phyloP scores from a whole-genome alignment of 129 eudicot genomes.

The Glebionis coronaria region DNA sequence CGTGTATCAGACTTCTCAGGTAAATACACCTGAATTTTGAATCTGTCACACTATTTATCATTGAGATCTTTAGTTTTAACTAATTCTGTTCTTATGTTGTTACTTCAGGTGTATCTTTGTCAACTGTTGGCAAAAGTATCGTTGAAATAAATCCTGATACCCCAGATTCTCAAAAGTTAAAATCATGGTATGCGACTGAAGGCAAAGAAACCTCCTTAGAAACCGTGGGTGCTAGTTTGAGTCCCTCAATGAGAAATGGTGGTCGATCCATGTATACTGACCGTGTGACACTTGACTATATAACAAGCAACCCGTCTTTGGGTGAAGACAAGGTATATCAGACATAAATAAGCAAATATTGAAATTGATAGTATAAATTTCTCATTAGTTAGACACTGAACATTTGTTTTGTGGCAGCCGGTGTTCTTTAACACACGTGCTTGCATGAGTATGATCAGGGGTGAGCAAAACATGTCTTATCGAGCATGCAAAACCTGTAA shows the following conservation, averaged over 20 bases:
- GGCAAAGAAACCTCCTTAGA: slow-evolving; percentile 83
- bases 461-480: slow-evolving; percentile 86
- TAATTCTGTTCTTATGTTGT: not conserved
- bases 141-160: slow-evolving; percentile 66
- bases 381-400: not conserved
- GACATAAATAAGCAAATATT: not conserved
- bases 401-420: slow-evolving; percentile 49
- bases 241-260: slow-evolving; percentile 47
- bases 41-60: not conserved
- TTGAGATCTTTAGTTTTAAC: not conserved
- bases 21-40: slow-evolving; percentile 9
- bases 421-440: slow-evolving; percentile 61
- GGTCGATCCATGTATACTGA: slow-evolving; percentile 71
- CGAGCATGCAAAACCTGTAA: slow-evolving; percentile 92
- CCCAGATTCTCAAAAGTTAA: slow-evolving; percentile 77
- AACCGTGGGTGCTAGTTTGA: slow-evolving; percentile 67
- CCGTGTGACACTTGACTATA: slow-evolving; percentile 61
- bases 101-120: slow-evolving; percentile 75
- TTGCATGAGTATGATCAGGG: slow-evolving; percentile 60
- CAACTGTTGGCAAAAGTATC: slow-evolving; percentile 66
- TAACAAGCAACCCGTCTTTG: slow-evolving; percentile 63
- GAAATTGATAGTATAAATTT: not conserved
- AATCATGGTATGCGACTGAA: slow-evolving; percentile 78
- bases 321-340: slow-evolving; percentile 85
- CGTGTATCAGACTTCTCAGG: slow-evolving; percentile 90